phyloP scores from a whole-genome alignment of 352 stramenopile genomes.

The Phytophthora cryptogea region DNA sequence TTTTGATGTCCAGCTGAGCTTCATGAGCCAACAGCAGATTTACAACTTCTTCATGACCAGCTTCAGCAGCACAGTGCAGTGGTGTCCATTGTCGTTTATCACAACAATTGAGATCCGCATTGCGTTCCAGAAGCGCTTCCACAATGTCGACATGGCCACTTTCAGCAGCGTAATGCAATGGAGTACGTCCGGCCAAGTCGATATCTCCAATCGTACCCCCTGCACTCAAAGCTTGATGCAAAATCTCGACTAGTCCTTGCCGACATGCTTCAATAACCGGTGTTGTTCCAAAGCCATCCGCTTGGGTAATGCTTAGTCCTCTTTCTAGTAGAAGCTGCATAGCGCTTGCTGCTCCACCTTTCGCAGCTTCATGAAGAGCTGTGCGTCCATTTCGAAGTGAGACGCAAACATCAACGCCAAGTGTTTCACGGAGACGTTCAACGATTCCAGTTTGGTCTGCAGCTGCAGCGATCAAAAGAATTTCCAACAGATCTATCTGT shows the following conservation, averaged over 20 bases:
- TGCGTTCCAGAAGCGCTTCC: neutral
- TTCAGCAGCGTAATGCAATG: neutral
- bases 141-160: neutral
- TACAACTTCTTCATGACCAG: neutral
- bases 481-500: too few species aligned
- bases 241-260: neutral
- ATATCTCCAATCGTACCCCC: neutral
- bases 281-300: constrained; percentile 14
- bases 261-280: constrained; percentile 4
- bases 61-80: constrained; percentile 8
- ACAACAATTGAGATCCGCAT: neutral
- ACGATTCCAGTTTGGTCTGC: too few species aligned
- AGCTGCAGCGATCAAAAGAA: too few species aligned
- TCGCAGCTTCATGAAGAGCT: too few species aligned
- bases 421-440: too few species aligned
- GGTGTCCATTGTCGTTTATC: constrained; percentile 19
- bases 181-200: neutral
- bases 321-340: too few species aligned
- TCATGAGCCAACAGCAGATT: constrained; percentile 1
- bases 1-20: neutral
- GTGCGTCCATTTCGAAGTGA: too few species aligned
- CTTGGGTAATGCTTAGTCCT: too few species aligned
- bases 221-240: neutral
- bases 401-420: too few species aligned
- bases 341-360: too few species aligned